These are phyloP conservation scores for Hypericum androsaemum DNA, from an alignment of 345 rosid genomes.

Conservation along the genomic window DNA sequence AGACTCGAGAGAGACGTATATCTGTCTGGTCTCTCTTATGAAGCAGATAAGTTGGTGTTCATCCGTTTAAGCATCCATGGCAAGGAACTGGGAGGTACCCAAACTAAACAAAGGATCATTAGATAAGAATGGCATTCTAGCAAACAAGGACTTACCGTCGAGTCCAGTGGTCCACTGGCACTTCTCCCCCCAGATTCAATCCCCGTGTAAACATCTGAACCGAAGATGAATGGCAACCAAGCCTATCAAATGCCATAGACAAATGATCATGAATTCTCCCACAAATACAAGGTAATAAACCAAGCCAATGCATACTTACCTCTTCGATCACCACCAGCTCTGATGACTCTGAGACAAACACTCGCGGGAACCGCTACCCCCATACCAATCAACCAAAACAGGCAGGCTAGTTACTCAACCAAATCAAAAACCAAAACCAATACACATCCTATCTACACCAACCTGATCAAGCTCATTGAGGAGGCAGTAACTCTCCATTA, in stretches of 20 bases:
- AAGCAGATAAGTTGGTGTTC: too few relatives aligned
- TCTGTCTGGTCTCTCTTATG: too few relatives aligned
- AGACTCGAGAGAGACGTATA: too few relatives aligned
- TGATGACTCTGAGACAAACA: slow-evolving; percentile 17
- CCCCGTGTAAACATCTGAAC: slow-evolving; percentile 27
- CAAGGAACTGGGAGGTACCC: too few relatives aligned
- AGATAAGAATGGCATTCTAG: not conserved
- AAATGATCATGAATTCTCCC: slow-evolving; percentile 3
- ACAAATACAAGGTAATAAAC: not conserved
- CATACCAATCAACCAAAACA: not conserved
- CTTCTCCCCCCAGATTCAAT: slow-evolving; percentile 26
- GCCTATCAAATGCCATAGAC: slow-evolving; percentile 27
- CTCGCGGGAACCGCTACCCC: slow-evolving; percentile 44
- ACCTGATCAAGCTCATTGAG: slow-evolving; percentile 60
- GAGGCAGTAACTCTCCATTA: slow-evolving; percentile 63
- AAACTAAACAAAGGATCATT: not conserved
- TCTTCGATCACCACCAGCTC: slow-evolving; percentile 35
- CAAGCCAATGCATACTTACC: slow-evolving; percentile 24
- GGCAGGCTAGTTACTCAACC: not conserved
- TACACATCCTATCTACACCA: too few relatives aligned
- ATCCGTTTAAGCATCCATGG: too few relatives aligned
- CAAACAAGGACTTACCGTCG: slow-evolving; percentile 24
- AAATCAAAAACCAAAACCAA: slow-evolving; percentile 4
- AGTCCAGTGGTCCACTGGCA: slow-evolving; percentile 25
- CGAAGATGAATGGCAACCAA: slow-evolving; percentile 57